Conservation (phyloP, 306 rosid genomes). For the Heteromeles arbutifolia region DNA sequence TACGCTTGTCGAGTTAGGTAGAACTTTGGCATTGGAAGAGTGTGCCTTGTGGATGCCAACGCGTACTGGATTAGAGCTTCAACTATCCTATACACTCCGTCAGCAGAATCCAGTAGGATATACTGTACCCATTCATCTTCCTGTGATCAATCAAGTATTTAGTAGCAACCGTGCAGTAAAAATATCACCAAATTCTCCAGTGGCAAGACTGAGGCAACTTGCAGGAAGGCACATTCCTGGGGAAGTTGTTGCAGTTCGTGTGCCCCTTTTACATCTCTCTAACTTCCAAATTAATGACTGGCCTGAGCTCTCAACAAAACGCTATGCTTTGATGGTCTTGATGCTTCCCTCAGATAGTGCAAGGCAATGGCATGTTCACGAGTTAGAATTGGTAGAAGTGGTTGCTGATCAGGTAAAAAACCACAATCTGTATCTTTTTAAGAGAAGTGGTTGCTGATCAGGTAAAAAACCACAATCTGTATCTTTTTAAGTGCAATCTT, state of each 20-base stretch:
- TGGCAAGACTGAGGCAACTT: slow-evolving; percentile 74
- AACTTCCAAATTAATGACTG: slow-evolving; percentile 94
- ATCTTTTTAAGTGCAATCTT: slow-evolving; percentile 1
- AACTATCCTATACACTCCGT: slow-evolving; percentile 82
- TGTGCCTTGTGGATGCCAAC: slow-evolving; percentile 99
- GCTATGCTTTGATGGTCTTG: slow-evolving; percentile 95
- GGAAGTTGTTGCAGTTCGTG: slow-evolving; percentile 93
- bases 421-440: slow-evolving; percentile 10
- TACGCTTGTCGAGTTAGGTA: slow-evolving; percentile 66
- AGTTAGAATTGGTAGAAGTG: slow-evolving; percentile 94
- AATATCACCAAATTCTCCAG: slow-evolving; percentile 76
- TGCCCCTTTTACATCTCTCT: slow-evolving; percentile 87
- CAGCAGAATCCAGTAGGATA: slow-evolving; percentile 91
- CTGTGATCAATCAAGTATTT: slow-evolving; percentile 79
- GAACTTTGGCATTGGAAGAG: slow-evolving; percentile 89
- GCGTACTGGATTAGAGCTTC: slow-evolving; percentile 90
- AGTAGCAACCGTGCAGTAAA: slow-evolving; percentile 60
- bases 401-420: slow-evolving; percentile 90
- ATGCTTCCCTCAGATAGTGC: slow-evolving; percentile 94
- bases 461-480: slow-evolving; percentile 32
- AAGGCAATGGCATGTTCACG: slow-evolving; percentile 88
- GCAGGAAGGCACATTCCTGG: slow-evolving; percentile 64
- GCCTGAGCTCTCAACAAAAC: slow-evolving; percentile 90
- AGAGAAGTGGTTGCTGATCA: slow-evolving; percentile 95
- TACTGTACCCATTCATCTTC: slow-evolving; percentile 91